A percentile compares a stretch with the other conserved stretches of the same genome.
phyloP scores from a whole-genome alignment of 2,329 filamentous ascomycete genomes.

The Cryphonectria carpinicola region DNA sequence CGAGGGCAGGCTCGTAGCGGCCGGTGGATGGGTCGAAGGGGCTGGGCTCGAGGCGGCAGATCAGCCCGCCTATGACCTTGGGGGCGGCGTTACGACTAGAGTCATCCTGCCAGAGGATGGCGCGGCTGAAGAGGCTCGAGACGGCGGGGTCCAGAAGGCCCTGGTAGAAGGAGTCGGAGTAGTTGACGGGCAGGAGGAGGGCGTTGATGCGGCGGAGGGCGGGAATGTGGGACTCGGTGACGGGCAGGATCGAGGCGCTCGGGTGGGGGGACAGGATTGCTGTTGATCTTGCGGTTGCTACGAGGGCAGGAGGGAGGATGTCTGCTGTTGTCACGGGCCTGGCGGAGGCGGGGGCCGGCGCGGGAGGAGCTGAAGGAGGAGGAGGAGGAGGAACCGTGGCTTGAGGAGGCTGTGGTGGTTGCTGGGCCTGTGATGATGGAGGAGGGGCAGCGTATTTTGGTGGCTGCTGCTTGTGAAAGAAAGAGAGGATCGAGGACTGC shows the following conservation, averaged over 20 bases:
- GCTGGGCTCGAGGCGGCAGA: slow-evolving; percentile 64
- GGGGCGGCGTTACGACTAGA: slow-evolving; percentile 35
- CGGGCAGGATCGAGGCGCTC: slow-evolving; percentile 56
- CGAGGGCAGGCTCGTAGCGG: slow-evolving; percentile 24
- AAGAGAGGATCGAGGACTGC: slow-evolving; percentile 63
- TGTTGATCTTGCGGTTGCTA: slow-evolving; percentile 21
- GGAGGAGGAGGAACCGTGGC: slow-evolving; percentile 31
- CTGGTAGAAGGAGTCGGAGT: slow-evolving; percentile 67
- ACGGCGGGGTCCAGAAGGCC: slow-evolving; percentile 53
- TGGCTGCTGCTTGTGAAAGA: slow-evolving; percentile 53
- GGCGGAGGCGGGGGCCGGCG: slow-evolving; percentile 23
- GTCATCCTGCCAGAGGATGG: slow-evolving; percentile 60
- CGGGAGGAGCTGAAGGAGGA: slow-evolving; percentile 27
- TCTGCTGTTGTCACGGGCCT: slow-evolving; percentile 30
- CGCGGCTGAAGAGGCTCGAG: slow-evolving; percentile 60
- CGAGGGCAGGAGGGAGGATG: slow-evolving; percentile 35
- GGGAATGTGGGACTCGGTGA: slow-evolving; percentile 56
- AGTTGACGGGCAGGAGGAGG: slow-evolving; percentile 66
- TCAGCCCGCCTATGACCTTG: slow-evolving; percentile 64
- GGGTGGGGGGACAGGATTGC: slow-evolving; percentile 43
- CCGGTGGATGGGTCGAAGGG: slow-evolving; percentile 37
- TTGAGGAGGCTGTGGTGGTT: slow-evolving; percentile 30
- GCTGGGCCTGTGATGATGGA: slow-evolving; percentile 37
- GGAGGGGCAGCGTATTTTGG: slow-evolving; percentile 50
- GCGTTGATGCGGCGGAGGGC: slow-evolving; percentile 67